phyloP scores from a whole-genome alignment of 176 grass and related monocot species.

The Cenchrus fungigraminus region DNA sequence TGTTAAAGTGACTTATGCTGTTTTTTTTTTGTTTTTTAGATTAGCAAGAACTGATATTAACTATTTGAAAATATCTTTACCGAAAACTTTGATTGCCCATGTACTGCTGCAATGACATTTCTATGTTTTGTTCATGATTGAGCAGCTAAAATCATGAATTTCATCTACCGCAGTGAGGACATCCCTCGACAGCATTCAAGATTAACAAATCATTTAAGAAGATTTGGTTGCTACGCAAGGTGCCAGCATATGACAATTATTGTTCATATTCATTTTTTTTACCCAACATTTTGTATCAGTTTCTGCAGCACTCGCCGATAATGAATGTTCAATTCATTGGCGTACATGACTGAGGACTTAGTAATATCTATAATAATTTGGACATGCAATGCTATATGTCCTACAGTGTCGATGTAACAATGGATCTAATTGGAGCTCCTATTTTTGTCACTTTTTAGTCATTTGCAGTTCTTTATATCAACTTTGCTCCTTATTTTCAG shows the following conservation, averaged over 20 bases:
- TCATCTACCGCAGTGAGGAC: conserved; percentile 35
- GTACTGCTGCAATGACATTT: neutral
- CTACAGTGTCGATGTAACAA: neutral
- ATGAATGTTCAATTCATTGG: neutral
- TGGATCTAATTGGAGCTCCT: neutral
- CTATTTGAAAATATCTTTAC: conserved; percentile 26
- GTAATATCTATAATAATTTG: conserved; percentile 3
- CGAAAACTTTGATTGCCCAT: neutral
- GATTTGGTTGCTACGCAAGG: conserved; percentile 66
- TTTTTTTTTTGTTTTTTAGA: neutral
- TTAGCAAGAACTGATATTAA: neutral
- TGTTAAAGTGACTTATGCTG: neutral
- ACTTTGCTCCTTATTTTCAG: conserved; percentile 33
- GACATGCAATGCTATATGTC: neutral
- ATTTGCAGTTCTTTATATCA: neutral
- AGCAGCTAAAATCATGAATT: conserved; percentile 55
- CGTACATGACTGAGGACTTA: neutral
- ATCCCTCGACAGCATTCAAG: conserved; percentile 34
- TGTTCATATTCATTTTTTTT: conserved; percentile 33
- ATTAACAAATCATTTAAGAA: conserved; percentile 62
- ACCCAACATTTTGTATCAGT: neutral
- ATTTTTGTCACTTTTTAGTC: neutral
- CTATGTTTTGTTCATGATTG: neutral
- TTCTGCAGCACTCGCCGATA: neutral
- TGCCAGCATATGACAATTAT: neutral